Base-by-base conservation (phyloP, 116 monocot genomes). In the Thalassia testudinum region DNA sequence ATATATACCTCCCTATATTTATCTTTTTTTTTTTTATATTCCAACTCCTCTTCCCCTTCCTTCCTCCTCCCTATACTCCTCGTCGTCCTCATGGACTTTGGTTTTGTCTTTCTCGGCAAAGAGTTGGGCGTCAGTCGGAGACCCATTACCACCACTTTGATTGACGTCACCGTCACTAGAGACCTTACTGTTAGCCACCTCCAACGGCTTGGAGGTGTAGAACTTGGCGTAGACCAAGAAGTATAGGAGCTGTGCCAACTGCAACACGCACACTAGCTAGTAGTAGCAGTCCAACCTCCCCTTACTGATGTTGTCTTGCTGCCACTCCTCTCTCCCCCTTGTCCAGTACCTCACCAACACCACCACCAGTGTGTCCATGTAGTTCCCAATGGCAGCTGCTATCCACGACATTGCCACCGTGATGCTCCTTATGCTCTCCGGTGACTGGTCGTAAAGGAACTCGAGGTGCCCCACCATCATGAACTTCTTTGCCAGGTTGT, bases 341-440 rank as follows among this genome's bases (percentile, higher is more conserved):
- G 69, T 85, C 42, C 61, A 61, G 22, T 29, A 27, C 22, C 83
- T 83, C 20, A 89, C 66, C 5, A 65, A 8, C 16, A 55, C n/a
- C 4, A 89, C 76, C 12, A 89, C 24, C 52, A 83, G 0, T 11
- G 80, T 74, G 47, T 80, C 79, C 12, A 55, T 43, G 43, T 83
- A 89, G 59, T 60, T 80, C 37, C 88, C 88, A 12, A 61, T 63
- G 28, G 88, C 76, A 12, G 75, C 74, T 19, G 77, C 40, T 62
- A 77, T 8, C 83, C 88, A 89, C 26, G 50, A 77, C 5, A 89
- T 42, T 1, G 77, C 80, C 2, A 76, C 62, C 6, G 72, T 65
- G n/a, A 71, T 86, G 70, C 81, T 81, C 26, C 81, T 50, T 81
- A 81, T 81, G 72, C 86, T 86, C 74, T 81, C 86, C 14, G 81